These are phyloP conservation scores for Zostera marina DNA, from an alignment of 116 monocot genomes.

Conservation along the genomic window DNA sequence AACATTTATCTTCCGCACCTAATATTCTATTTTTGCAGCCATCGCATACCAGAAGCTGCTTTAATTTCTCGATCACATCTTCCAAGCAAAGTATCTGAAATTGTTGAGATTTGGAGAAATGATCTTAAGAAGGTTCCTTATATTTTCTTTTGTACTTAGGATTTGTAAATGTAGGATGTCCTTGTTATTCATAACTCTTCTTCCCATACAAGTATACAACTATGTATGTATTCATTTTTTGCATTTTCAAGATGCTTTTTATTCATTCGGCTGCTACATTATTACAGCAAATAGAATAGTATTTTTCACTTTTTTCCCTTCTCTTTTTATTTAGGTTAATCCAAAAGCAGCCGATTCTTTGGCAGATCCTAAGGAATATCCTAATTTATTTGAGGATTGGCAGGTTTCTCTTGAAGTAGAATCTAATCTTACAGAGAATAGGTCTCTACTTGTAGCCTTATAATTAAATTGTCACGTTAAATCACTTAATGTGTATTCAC, in stretches of 20 bases:
- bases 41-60: conserved; percentile 90
- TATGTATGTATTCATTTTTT: no score
- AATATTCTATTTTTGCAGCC: conserved; percentile 21
- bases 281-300: no score
- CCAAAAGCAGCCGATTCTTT: conserved; percentile 93
- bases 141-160: not conserved
- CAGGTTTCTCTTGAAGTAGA: conserved; percentile 77
- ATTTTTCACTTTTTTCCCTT: not conserved
- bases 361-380: conserved; percentile 86
- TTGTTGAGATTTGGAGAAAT: conserved; percentile 67
- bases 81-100: conserved; percentile 87
- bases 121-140: conserved; percentile 58
- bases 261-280: no score
- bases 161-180: not conserved
- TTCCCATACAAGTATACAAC: no score
- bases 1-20: not conserved
- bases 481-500: no score
- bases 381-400: conserved; percentile 93
- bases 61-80: conserved; percentile 80
- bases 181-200: no score
- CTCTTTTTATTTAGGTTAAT: conserved; percentile 33
- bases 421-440: conserved; percentile 32
- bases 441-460: conserved; percentile 14
- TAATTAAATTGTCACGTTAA: no score
- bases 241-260: no score